These are phyloP conservation scores for Funneliformis geosporum DNA, from an alignment of 192 early-diverging fungal species.

Conservation along the genomic window DNA sequence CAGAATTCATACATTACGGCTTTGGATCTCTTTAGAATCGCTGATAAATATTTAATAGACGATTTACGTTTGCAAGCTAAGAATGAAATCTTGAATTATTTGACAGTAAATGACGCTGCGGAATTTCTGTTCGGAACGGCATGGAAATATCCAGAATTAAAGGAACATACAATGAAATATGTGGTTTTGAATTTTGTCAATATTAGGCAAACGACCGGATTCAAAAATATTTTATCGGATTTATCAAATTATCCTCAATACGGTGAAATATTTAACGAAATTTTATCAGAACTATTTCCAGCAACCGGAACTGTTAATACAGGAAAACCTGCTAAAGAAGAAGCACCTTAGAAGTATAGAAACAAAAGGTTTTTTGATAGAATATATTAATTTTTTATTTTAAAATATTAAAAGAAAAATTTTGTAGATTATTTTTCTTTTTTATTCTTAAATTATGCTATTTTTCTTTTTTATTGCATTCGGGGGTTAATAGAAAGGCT, in stretches of 20 bases:
- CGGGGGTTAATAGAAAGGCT: too few species aligned
- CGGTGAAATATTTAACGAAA: slow-evolving; percentile 12
- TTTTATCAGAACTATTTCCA: slow-evolving; percentile 25
- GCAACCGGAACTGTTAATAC: slow-evolving; percentile 10
- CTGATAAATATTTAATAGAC: slow-evolving; percentile 31
- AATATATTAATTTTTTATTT: too few species aligned
- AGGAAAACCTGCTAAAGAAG: slow-evolving; percentile 28
- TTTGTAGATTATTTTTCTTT: too few species aligned
- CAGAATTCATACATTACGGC: neutral
- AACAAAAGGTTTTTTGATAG: neutral
- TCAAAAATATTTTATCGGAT: slow-evolving; percentile 26
- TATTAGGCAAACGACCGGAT: slow-evolving; percentile 9
- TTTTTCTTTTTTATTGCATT: too few species aligned
- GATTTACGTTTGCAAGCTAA: slow-evolving; percentile 19
- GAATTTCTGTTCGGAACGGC: slow-evolving; percentile 27
- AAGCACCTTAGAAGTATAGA: neutral
- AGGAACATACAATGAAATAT: slow-evolving; percentile 25
- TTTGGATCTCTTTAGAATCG: slow-evolving; percentile 24
- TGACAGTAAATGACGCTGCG: slow-evolving; percentile 19
- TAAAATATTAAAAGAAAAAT: too few species aligned
- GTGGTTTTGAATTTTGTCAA: slow-evolving; percentile 5
- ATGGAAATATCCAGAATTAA: slow-evolving; percentile 31
- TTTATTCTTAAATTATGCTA: too few species aligned
- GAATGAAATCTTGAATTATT: slow-evolving; percentile 18
- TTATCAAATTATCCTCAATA: slow-evolving; percentile 8